Base-by-base conservation (phyloP, 305 asterid genomes). In the Solanum hybrid region DNA sequence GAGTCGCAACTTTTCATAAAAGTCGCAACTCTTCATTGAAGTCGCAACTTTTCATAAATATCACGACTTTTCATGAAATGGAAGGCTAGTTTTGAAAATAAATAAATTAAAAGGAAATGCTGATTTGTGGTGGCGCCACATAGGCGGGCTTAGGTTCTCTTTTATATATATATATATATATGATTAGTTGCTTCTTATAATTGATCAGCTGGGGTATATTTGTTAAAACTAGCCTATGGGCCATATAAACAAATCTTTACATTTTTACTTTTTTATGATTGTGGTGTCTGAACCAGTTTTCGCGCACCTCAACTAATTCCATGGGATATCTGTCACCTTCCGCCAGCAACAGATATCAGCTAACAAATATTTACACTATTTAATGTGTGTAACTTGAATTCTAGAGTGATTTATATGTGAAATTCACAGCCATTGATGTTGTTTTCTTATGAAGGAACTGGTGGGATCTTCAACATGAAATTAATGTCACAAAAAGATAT, bases 401-500 rank as follows among this genome's bases (percentile, higher is more conserved):
- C 86, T 81, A 26, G 10, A n/a, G 29, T 31, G 71, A 8, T 12
- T 17, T 32, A 17, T 36, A 40, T 31, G 42, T 84, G 42, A 51
- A 31, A 24, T 84, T 31, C 3, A 46, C 6, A 84, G 31, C 22
- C 42, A 3, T 10, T 20, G 7, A 31, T 17, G 4, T 84, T 51
- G 42, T 51, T 20, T 84, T 29, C 17, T 82, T 29, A 31, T 46
- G 6, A 31, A 84, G 75, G 75, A 84, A 6, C 5, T 10, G 26
- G 73, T 46, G 73, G 87, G 73, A 81, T 81, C 71, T 81, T 81
- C 86, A 79, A 79, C 85, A 79, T 79, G 85, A 27, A 78, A 78
- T 35, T 20, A 78, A 78, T 46, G 87, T 29, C 73, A 84, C 87
- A 42, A 31, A 20, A 51, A 20, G 60, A 84, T 51, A 84, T 51